Percentiles rank a stretch among this genome's conserved stretches.
Evolutionary conservation across 441 rosid genomes (phyloP).

Genomic region (Capsella rubella): DNA sequence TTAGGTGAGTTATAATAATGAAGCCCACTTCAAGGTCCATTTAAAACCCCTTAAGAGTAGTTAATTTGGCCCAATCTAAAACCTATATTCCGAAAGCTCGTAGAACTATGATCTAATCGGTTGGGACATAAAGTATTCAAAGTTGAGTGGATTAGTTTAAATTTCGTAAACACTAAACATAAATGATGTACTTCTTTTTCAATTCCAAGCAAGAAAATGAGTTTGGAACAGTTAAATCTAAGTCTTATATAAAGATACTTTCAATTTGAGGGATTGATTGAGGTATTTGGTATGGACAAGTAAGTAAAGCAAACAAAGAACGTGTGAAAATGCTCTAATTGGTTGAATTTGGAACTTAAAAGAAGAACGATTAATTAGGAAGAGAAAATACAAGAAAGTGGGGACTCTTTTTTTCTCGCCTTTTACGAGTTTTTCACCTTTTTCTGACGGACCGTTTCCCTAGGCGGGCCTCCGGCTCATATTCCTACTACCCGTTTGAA

Average conservation of each 20-base stretch:
- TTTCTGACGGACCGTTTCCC: conserved; percentile 42
- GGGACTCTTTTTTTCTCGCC: conserved; percentile 20
- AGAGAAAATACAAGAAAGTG: neutral
- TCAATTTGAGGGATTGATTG: conserved; percentile 6
- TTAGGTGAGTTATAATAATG: neutral
- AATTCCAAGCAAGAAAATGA: neutral
- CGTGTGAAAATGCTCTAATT: conserved; percentile 24
- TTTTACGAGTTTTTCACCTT: conserved; percentile 33
- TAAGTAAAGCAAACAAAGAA: conserved; percentile 18
- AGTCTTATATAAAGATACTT: neutral
- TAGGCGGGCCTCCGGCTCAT: conserved; percentile 34
- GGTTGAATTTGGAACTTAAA: neutral
- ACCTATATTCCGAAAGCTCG: neutral
- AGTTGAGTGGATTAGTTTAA: neutral
- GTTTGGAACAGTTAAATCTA: conserved; percentile 10
- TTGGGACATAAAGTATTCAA: neutral
- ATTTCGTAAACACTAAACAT: neutral
- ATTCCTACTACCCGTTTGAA: conserved; percentile 39
- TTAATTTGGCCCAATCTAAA: neutral
- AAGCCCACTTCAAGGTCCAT: neutral
- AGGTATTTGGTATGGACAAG: neutral
- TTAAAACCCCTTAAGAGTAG: neutral
- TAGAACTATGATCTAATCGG: neutral
- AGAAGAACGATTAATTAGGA: neutral
- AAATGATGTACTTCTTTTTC: neutral